These are phyloP conservation scores for Naganishia kalamii DNA, from an alignment of 768 basidiomycete species.

Conservation along the genomic window DNA sequence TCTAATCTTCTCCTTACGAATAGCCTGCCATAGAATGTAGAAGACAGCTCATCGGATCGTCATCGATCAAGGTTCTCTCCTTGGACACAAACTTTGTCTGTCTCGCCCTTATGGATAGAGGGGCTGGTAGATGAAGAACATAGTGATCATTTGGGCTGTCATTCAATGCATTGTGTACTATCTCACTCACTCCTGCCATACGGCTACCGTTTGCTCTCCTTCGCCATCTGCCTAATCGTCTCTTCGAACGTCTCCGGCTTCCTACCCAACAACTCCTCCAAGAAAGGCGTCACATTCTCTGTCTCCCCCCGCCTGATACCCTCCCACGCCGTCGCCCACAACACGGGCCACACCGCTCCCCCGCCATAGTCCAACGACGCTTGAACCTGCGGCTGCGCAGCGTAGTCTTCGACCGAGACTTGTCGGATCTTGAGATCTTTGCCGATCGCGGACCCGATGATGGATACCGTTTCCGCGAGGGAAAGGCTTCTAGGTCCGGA, in stretches of 20 bases:
- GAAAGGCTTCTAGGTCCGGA: constrained; percentile 2
- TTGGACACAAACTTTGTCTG: too few relatives aligned
- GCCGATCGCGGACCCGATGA: not conserved
- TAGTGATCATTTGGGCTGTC: too few relatives aligned
- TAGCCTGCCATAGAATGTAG: too few relatives aligned
- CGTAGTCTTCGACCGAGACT: not conserved
- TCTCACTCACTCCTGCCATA: too few relatives aligned
- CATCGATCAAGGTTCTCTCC: too few relatives aligned
- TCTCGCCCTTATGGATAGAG: too few relatives aligned
- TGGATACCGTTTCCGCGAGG: not conserved
- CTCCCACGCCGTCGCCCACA: constrained; percentile 24
- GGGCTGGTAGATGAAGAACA: too few relatives aligned
- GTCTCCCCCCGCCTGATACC: constrained; percentile 18
- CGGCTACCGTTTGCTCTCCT: too few relatives aligned
- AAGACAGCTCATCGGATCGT: too few relatives aligned
- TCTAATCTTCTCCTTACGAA: too few relatives aligned
- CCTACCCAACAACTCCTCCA: constrained; percentile 18
- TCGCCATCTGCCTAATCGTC: not conserved
- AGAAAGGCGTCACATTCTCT: constrained; percentile 4
- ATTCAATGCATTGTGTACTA: too few relatives aligned
- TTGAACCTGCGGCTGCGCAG: not conserved
- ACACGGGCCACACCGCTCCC: not conserved
- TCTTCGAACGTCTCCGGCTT: constrained; percentile 22
- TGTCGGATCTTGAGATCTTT: not conserved
- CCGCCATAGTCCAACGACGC: not conserved